Base-by-base conservation (phyloP, 495 filamentous ascomycete genomes). In the Platismatia glauca region DNA sequence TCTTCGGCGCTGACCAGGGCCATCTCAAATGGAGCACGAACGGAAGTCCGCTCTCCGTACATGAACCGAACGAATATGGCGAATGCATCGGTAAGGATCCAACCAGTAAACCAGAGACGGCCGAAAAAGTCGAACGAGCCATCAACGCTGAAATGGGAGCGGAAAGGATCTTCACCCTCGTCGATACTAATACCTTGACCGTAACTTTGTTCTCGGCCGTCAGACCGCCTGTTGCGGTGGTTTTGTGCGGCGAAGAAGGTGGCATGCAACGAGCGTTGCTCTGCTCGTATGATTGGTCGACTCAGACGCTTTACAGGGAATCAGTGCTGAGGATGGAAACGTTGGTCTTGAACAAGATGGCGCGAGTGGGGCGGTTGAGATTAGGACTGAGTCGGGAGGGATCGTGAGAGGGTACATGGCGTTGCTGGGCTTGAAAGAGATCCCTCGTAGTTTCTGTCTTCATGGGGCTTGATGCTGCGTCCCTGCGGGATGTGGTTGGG, bases 261-360 rank as follows among this genome's bases (percentile, higher is more conserved):
- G 76, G 74, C 22, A 76, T 75, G 73, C 69, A 72, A 53, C 62
- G 76, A 13, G 70, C 74, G 27, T 37, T 77, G 35, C 61, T 69
- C 5, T 77, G 75, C 24, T 44, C 41, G 2, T 44, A 44, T 9
- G 20, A 44, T 22, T 44, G 41, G 41, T 43, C 39, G 39, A 43
- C 39, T 43, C 39, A 43, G 15, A 44, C 41, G 4, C 4, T 22
- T 18, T 22, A 22, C 11, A 2, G 41, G 4, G 41, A 44, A 9
- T 7, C 41, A 2, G 41, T 44, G 20, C 6, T 44, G 20, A 44
- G 41, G 7, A 44, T 44, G 41, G 41, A 44, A 22, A 44, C 41
- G n/a, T n/a, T n/a, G n/a, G n/a, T n/a, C n/a, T n/a, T n/a, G n/a
- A n/a, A n/a, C n/a, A n/a, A n/a, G n/a, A n/a, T n/a, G n/a, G n/a